A percentile compares a stretch with the other conserved stretches of the same genome.
Evolutionary conservation across 345 rosid genomes (phyloP).

Genomic region (Linum trigynum): DNA sequence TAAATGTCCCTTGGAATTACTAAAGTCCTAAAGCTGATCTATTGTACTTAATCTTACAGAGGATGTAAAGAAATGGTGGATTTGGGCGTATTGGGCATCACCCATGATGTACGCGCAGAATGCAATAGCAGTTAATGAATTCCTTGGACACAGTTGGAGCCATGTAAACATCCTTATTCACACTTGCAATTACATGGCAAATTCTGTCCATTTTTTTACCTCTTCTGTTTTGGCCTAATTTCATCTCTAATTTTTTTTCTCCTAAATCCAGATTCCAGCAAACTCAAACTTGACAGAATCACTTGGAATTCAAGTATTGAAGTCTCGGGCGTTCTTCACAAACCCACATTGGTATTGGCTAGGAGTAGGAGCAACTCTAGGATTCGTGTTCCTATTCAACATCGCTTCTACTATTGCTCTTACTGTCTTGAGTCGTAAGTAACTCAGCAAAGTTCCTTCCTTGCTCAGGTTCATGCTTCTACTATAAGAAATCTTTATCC

Average conservation of each 20-base stretch:
- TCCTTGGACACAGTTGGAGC: neutral
- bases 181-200: no score
- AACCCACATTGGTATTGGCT: slow-evolving; percentile 4
- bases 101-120: slow-evolving; percentile 3
- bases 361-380: neutral
- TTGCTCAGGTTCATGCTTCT: neutral
- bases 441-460: neutral
- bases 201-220: no score
- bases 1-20: neutral
- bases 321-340: slow-evolving; percentile 4
- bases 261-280: neutral
- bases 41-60: neutral
- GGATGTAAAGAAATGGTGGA: slow-evolving; percentile 8
- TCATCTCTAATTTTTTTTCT: neutral
- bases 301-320: slow-evolving; percentile 1
- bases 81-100: slow-evolving; percentile 1
- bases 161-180: neutral
- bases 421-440: neutral
- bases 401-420: neutral
- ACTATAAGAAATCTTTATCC: neutral
- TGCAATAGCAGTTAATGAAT: neutral
- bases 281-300: neutral
- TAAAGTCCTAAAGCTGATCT: neutral
- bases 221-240: neutral
- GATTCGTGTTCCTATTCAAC: neutral